phyloP scores from a whole-genome alignment of 305 asterid genomes.

The Fraxinus velutina region DNA sequence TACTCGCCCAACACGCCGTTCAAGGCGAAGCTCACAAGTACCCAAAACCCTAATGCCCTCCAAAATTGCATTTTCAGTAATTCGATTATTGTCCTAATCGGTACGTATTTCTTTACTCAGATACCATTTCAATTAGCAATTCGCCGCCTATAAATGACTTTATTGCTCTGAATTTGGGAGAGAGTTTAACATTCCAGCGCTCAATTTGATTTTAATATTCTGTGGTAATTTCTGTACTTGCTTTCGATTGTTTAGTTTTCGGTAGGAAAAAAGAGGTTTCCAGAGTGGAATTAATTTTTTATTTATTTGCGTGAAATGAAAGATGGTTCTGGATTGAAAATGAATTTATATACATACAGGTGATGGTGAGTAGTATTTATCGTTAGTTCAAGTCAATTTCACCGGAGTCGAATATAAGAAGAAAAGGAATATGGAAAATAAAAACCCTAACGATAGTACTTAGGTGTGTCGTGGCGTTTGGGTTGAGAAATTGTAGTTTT shows the following conservation, averaged over 20 bases:
- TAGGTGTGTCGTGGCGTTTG: not conserved
- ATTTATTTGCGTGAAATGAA: not conserved
- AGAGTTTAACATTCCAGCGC: not conserved
- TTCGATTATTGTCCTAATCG: conserved; percentile 5
- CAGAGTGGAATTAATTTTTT: not conserved
- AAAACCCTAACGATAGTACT: not conserved
- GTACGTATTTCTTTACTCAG: conserved; percentile 1
- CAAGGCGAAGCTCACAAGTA: not conserved
- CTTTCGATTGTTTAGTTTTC: not conserved
- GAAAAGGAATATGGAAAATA: not conserved
- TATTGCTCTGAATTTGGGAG: not conserved
- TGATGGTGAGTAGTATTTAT: not conserved
- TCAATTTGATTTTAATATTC: not conserved
- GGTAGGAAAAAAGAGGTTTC: not conserved
- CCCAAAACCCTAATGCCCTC: conserved; percentile 21
- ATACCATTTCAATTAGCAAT: not conserved
- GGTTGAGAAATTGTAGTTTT: conserved; percentile 4
- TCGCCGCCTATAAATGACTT: not conserved
- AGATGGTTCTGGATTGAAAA: not conserved
- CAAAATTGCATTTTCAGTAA: not conserved
- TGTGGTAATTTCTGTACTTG: not conserved
- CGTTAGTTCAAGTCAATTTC: not conserved
- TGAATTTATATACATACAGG: not conserved
- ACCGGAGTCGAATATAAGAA: conserved; percentile 5
- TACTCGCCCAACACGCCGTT: conserved; percentile 2